Percentiles rank a stretch among this genome's conserved stretches.
Conservation (phyloP, 768 basidiomycete genomes). For the Pseudohyphozyma bogoriensis region DNA sequence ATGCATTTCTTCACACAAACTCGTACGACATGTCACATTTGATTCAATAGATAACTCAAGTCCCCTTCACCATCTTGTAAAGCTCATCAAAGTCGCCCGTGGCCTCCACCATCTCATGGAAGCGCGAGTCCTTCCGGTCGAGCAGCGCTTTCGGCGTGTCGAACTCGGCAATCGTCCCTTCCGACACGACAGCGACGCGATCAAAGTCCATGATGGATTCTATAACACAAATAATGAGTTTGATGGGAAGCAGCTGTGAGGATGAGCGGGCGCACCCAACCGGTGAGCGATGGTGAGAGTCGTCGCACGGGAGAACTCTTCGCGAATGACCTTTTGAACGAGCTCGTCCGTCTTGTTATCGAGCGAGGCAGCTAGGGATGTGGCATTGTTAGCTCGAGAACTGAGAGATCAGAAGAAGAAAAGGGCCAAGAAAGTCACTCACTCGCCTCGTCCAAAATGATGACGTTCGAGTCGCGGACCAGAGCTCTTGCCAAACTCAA, state of each 20-base stretch:
- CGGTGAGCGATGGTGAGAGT: conserved; percentile 1
- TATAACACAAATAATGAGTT: not conserved
- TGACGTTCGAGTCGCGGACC: conserved; percentile 71
- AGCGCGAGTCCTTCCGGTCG: conserved; percentile 13
- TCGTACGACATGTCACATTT: too few relatives aligned
- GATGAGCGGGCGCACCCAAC: not conserved
- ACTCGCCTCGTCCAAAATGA: conserved; percentile 56
- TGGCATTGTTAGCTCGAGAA: too few relatives aligned
- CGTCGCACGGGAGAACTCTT: conserved; percentile 67
- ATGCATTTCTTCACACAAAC: too few relatives aligned
- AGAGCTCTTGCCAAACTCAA: conserved; percentile 81
- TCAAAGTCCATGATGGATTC: conserved; percentile 31
- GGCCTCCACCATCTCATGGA: conserved; percentile 24
- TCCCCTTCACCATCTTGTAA: conserved; percentile 9
- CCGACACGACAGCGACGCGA: conserved; percentile 25
- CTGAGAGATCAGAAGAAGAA: not conserved
- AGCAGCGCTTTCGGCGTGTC: conserved; percentile 29
- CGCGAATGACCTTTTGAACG: conserved; percentile 80
- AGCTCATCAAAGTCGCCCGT: conserved; percentile 18
- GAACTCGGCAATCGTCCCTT: conserved; percentile 28
- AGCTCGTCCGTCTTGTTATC: conserved; percentile 67
- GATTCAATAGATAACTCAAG: too few relatives aligned
- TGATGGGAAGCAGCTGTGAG: not conserved
- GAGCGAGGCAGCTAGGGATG: conserved; percentile 28
- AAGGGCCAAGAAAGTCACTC: not conserved